Evolutionary conservation across 2,329 filamentous ascomycete genomes (phyloP), one percentile per base, ranked within the genome.

Genomic region (Ophidiomyces ophidiicola): DNA sequence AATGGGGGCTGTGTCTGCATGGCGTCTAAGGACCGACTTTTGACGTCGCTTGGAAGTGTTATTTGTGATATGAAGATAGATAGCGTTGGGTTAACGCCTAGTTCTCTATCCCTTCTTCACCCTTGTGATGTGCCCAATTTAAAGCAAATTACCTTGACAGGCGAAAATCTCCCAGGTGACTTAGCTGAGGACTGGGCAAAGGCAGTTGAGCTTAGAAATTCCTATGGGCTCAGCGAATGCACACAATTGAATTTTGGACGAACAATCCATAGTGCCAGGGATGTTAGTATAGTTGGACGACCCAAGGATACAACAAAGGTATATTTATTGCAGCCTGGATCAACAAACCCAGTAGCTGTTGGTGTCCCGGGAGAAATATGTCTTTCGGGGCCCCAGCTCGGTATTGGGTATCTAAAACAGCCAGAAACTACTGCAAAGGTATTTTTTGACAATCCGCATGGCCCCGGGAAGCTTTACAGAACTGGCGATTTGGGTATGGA

Each of bases 1-100:
- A 52, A 64, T 19, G 73, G 73, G 4, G 72, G 67, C 0, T 76
- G 71, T 29, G 62, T 79, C 3, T 78, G 74, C 41, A 63, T 78
- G 2, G 72, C 75, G 0, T 65, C 66, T 0, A 56, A 67, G 0
- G 51, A 61, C 5, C 66, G 72, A 42, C 72, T 68, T 30, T 58
- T 76, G 10, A 57, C 61, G 29, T 59, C 68, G 30, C 58, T 74
- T 5, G 54, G 56, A 0, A 61, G 60, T 1, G 59, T 59, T 0
- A 67, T 74, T 14, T 58, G 61, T 4, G 47, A 59, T 0, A 66
- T 70, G 57, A 52, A 63, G 6, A 64, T 67, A 19, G 68, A 61
- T 21, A 67, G 62, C 62, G 67, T 63, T 1, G 68, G 71, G 50
- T 64, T 77, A 53, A 78, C 74, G 0, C 68, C 72, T 0, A 61